Evolutionary conservation across 257 asterid genomes (phyloP), one percentile per base, ranked within the genome.

Genomic region (Capsicum chinense): DNA sequence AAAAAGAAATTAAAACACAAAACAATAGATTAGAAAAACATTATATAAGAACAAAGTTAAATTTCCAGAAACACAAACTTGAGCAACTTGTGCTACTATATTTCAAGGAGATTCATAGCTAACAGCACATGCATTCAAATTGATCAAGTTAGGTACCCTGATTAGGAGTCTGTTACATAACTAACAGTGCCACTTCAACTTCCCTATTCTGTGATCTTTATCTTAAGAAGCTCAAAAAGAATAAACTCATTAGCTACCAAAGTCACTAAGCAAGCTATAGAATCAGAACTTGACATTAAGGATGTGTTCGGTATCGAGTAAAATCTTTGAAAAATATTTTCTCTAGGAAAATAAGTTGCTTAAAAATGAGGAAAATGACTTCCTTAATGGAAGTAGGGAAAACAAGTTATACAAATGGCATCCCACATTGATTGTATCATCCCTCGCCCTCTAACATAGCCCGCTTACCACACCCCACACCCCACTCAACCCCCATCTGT

Each of bases 271-370:
- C 19, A 74, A 50, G 76, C 21, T 21, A 1, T 50, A 19, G 44
- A 48, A 50, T 48, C 80, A 48, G n/a, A 48, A 74, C 12, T 74
- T 74, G 81, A 74, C 21, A 74, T 50, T 50, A 74, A 19, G 14
- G 33, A 26, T 26, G 33, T 26, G 33, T 26, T 26, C 33, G 33
- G 33, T 26, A 26, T 1, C 2, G 33, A 26, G 33, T 26, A 26
- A 26, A 26, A 26, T 26, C 33, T 26, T 26, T 26, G 33, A 26
- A 26, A 26, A 26, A 26, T 26, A 26, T 26, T 26, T 26, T 26
- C 33, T 26, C 33, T 26, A 26, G 33, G 33, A 26, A 26, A 26
- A 26, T 26, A 26, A 26, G 33, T 26, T 26, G 33, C 33, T 26
- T 26, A 26, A 26, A 26, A 26, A 26, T 26, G 33, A 26, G 33